Base-by-base conservation (phyloP, 129 eudicot species). In the Sambucus nigra region DNA sequence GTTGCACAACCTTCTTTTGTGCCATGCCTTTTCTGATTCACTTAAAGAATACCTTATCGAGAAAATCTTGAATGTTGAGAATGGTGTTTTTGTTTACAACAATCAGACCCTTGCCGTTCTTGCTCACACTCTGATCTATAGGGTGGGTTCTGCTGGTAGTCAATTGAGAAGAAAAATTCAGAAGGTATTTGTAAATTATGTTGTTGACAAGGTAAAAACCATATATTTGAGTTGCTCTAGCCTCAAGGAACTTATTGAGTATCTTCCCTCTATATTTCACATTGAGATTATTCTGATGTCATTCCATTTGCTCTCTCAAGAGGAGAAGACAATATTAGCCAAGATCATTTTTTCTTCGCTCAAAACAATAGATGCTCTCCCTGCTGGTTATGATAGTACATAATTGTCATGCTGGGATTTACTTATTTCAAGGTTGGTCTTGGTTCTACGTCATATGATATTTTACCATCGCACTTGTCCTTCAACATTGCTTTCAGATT, bases 391-490 rank as follows among this genome's bases (percentile, higher is more conserved):
- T 57, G 80, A 40, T 50, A 79, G 73, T 65, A 64, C 60, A 44
- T 88, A 82, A 18, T 55, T 91, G 63, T 86, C 95, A 31, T 79
- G 95, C 69, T 91, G 95, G 98, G 95, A 69, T 51, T 57, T 91
- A 33, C 55, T 91, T 38, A 73, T 82, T 24, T 91, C 98, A 58
- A 71, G 95, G 58, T 75, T 91, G 83, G 55, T 91, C 69, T 61
- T 91, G 63, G 63, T 85, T 46, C 80, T 91, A 27, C 88, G 98
- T 51, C 98, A 91, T 66, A 81, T 86, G 89, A 69, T 86, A 23
- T 85, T 60, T 69, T 74, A 85, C 59, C 81, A 89, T 16, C 74
- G 49, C 68, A 66, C 74, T 58, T 91, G 98, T 64, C 98, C 98
- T 27, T 66, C 95, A 52, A 71, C 69, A 13, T 69, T 91, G 72